A percentile compares a stretch with the other conserved stretches of the same genome.
phyloP scores from a whole-genome alignment of 2,329 filamentous ascomycete genomes.

The Chrysoporthe cubensis region DNA sequence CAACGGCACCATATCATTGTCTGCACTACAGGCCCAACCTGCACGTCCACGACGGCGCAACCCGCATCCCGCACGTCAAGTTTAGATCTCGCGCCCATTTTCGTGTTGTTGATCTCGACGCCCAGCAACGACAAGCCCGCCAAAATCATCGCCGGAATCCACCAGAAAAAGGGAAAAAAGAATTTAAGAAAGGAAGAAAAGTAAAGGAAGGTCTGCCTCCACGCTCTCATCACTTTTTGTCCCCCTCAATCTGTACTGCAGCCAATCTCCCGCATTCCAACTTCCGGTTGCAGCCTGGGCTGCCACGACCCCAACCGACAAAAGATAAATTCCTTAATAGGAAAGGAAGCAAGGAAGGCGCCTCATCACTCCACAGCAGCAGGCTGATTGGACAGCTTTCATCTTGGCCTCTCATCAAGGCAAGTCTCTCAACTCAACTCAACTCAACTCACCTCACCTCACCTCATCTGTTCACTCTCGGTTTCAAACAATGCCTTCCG shows the following conservation, averaged over 20 bases:
- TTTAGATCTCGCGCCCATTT: not conserved
- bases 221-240: not conserved
- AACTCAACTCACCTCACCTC: not conserved
- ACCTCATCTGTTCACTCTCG: not conserved
- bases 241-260: not conserved
- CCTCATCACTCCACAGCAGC: conserved; percentile 1
- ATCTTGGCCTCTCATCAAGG: not conserved
- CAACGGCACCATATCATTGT: not conserved
- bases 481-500: too few species aligned
- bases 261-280: not conserved
- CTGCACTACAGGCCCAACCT: not conserved
- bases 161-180: not conserved
- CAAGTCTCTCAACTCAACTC: not conserved
- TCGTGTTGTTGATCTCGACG: not conserved
- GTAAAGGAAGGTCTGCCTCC: not conserved
- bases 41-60: not conserved
- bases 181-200: not conserved
- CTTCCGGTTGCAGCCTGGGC: not conserved
- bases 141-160: not conserved
- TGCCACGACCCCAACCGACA: not conserved
- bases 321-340: not conserved
- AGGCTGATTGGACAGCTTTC: conserved; percentile 6
- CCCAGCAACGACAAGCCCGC: not conserved
- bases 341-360: not conserved
- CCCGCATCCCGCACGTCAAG: not conserved